Evolutionary conservation across 495 filamentous ascomycete genomes (phyloP).

Genomic region (Penicillium lagena): DNA sequence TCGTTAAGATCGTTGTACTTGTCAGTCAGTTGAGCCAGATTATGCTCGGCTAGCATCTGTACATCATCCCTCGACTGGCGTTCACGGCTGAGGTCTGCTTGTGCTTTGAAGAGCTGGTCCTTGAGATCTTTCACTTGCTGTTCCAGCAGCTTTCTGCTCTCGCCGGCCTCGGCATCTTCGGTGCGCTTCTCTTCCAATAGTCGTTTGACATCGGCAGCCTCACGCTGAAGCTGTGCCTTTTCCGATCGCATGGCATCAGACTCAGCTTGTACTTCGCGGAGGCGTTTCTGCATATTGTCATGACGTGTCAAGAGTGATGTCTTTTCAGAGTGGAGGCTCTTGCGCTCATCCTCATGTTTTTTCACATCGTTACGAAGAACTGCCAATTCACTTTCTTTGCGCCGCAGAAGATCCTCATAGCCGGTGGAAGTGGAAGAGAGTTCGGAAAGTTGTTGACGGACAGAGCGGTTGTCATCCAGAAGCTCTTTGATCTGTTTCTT

Average conservation of each 20-base stretch:
- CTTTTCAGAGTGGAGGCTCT: constrained; percentile 69
- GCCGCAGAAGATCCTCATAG: constrained; percentile 86
- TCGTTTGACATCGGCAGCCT: constrained; percentile 80
- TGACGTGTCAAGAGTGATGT: constrained; percentile 62
- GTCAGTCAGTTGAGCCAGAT: constrained; percentile 69
- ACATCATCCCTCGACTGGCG: constrained; percentile 96
- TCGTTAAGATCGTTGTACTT: constrained; percentile 88
- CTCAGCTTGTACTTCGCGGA: constrained; percentile 83
- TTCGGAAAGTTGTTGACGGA: constrained; percentile 79
- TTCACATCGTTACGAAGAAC: constrained; percentile 78
- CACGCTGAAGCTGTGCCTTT: constrained; percentile 74
- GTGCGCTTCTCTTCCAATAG: constrained; percentile 82
- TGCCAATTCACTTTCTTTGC: constrained; percentile 89
- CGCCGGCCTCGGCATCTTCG: constrained; percentile 79
- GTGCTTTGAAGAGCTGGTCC: constrained; percentile 71
- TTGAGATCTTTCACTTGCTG: constrained; percentile 85
- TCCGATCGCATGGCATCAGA: constrained; percentile 80
- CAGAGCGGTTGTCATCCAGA: constrained; percentile 71
- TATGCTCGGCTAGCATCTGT: constrained; percentile 84
- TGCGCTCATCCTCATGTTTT: constrained; percentile 71
- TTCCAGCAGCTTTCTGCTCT: constrained; percentile 81
- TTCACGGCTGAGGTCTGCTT: constrained; percentile 85
- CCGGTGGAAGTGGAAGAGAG: constrained; percentile 86
- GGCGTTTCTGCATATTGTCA: constrained; percentile 68
- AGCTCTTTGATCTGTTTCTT: constrained; percentile 69